Percentiles rank a stretch among this genome's conserved stretches.
phyloP scores from a whole-genome alignment of 345 rosid species.

The Salix udensis region DNA sequence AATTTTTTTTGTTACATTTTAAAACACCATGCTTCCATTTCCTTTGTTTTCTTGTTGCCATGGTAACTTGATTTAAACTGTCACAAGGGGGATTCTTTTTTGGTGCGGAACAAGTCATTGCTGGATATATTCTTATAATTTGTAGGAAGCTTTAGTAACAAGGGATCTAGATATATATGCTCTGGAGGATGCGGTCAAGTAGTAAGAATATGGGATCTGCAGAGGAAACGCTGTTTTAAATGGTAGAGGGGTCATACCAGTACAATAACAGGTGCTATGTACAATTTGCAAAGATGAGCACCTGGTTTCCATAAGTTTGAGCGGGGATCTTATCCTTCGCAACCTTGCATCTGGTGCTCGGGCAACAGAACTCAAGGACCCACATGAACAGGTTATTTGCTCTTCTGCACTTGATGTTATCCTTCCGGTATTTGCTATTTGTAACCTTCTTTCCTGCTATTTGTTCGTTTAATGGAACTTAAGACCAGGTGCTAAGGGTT shows the following conservation, averaged over 20 bases:
- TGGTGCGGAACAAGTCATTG: constrained; percentile 5
- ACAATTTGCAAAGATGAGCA: constrained; percentile 96
- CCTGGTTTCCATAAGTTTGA: constrained; percentile 85
- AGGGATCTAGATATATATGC: constrained; percentile 86
- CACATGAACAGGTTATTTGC: constrained; percentile 79
- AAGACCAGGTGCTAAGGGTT: constrained; percentile 96
- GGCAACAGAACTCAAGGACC: constrained; percentile 92
- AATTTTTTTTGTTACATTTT: background rate
- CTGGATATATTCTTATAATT: constrained; percentile 3
- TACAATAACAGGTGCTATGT: constrained; percentile 81
- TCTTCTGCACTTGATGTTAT: constrained; percentile 20
- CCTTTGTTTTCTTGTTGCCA: background rate
- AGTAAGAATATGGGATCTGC: constrained; percentile 96
- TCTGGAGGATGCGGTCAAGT: constrained; percentile 91
- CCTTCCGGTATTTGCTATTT: constrained; percentile 15
- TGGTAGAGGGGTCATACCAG: constrained; percentile 87
- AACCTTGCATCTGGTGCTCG: constrained; percentile 90
- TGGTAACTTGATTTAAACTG: background rate
- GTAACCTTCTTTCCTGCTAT: constrained; percentile 34
- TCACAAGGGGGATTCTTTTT: constrained; percentile 3
- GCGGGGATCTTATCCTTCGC: constrained; percentile 89
- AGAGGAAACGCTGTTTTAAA: constrained; percentile 85
- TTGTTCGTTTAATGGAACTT: constrained; percentile 39
- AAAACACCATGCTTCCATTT: background rate
- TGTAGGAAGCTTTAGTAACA: constrained; percentile 91